Conservation (phyloP, 2,329 filamentous ascomycete genomes). For the Pseudogymnoascus destructans region DNA sequence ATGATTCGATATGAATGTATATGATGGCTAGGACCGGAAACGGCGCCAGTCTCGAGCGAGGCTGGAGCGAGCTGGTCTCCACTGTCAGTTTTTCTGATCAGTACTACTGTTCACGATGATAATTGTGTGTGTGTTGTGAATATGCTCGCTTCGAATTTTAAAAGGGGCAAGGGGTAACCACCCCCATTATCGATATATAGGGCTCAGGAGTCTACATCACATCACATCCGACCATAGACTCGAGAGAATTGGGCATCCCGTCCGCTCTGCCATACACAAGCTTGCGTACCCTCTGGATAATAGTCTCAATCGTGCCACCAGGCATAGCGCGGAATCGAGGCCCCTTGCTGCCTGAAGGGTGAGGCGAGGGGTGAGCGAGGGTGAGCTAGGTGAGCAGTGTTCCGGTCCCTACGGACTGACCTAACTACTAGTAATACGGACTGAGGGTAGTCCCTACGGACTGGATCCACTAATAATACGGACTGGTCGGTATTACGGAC, state of each 20-base stretch:
- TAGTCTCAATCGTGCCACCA: too few species aligned
- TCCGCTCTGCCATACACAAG: too few species aligned
- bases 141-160: background rate
- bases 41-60: background rate
- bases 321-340: too few species aligned
- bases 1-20: constrained; percentile 3
- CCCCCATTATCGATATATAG: background rate
- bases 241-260: background rate
- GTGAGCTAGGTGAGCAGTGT: too few species aligned
- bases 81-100: background rate
- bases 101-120: background rate
- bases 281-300: too few species aligned
- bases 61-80: background rate
- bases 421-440: too few species aligned
- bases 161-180: background rate
- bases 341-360: too few species aligned
- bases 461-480: too few species aligned
- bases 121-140: background rate
- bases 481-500: too few species aligned
- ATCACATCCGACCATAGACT: background rate
- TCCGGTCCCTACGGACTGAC: too few species aligned
- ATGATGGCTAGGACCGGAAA: constrained; percentile 1
- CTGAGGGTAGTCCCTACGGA: too few species aligned
- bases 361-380: too few species aligned
- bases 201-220: background rate